Evolutionary conservation across 208 protist species (phyloP).

Genomic region (Trypanosoma scelopori): DNA sequence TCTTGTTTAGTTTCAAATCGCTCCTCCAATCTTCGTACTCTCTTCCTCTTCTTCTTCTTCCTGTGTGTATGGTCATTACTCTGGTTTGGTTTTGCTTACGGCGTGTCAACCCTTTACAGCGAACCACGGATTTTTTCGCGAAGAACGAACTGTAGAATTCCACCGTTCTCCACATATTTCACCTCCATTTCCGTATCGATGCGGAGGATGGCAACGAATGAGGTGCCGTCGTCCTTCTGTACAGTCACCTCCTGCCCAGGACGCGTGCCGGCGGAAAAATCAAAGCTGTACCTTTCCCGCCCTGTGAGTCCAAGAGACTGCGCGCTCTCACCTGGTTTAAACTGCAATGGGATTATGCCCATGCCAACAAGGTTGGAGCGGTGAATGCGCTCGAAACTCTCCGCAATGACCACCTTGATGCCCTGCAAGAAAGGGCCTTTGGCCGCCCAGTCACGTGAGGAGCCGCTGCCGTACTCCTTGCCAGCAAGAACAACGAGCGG

Average conservation of each 20-base stretch:
- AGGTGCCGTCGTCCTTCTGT: slow-evolving; percentile 78
- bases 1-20: no score
- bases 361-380: slow-evolving; percentile 95
- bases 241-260: slow-evolving; percentile 89
- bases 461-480: slow-evolving; percentile 95
- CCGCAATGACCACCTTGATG: slow-evolving; percentile 92
- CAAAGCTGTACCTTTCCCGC: slow-evolving; percentile 90
- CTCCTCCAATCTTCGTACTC: no score
- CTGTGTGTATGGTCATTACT: background rate
- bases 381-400: slow-evolving; percentile 95
- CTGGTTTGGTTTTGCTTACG: slow-evolving; percentile 5
- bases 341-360: slow-evolving; percentile 96
- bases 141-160: slow-evolving; percentile 95
- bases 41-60: background rate
- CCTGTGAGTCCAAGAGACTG: slow-evolving; percentile 90
- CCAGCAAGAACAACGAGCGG: slow-evolving; percentile 93
- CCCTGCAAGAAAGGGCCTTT: slow-evolving; percentile 96
- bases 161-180: slow-evolving; percentile 93
- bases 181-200: slow-evolving; percentile 96
- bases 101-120: slow-evolving; percentile 24
- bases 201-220: slow-evolving; percentile 87
- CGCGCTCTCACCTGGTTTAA: slow-evolving; percentile 86
- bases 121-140: slow-evolving; percentile 49
- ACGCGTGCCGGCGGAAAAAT: slow-evolving; percentile 76
- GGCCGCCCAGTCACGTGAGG: slow-evolving; percentile 96